A percentile compares a stretch with the other conserved stretches of the same genome.
Conservation (phyloP, 257 asterid species). For the Plantago ovata region DNA sequence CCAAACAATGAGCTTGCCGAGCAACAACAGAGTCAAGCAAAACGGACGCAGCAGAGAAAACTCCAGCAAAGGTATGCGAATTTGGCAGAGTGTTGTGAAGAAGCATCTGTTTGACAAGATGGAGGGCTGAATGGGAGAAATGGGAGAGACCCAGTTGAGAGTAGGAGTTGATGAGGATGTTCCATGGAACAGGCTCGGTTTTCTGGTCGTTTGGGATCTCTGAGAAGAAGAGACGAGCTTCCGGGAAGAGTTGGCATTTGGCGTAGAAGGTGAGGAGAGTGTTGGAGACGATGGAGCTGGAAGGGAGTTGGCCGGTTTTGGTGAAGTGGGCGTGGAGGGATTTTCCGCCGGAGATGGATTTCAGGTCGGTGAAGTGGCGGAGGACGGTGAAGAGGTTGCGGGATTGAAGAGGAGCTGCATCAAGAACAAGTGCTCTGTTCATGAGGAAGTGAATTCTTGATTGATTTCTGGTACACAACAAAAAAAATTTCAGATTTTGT, state of each 20-base stretch:
- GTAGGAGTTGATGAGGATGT: conserved; percentile 66
- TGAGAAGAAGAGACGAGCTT: conserved; percentile 49
- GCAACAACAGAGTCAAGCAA: conserved; percentile 37
- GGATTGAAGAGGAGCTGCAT: conserved; percentile 28
- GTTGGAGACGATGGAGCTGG: conserved; percentile 47
- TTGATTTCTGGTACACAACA: no score
- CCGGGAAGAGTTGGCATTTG: conserved; percentile 52
- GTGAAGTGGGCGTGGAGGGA: conserved; percentile 66
- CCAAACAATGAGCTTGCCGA: conserved; percentile 50
- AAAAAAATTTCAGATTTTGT: no score
- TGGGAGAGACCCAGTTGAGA: conserved; percentile 45
- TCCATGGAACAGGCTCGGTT: conserved; percentile 58
- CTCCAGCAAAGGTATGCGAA: conserved; percentile 67
- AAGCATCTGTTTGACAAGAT: conserved; percentile 50
- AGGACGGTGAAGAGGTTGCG: conserved; percentile 48
- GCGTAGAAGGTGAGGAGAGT: conserved; percentile 66
- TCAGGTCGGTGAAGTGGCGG: conserved; percentile 41
- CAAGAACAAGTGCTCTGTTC: conserved; percentile 32
- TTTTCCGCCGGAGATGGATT: conserved; percentile 37
- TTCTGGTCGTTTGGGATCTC: conserved; percentile 37
- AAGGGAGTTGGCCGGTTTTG: conserved; percentile 42
- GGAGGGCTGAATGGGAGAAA: conserved; percentile 43
- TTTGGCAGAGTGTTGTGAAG: conserved; percentile 37
- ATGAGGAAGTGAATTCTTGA: conserved; percentile 22
- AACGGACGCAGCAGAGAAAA: conserved; percentile 51